A percentile compares a stretch with the other conserved stretches of the same genome.
phyloP scores from a whole-genome alignment of 225 moss, liverwort and hornwort genomes.

The Takakia lepidozioides region DNA sequence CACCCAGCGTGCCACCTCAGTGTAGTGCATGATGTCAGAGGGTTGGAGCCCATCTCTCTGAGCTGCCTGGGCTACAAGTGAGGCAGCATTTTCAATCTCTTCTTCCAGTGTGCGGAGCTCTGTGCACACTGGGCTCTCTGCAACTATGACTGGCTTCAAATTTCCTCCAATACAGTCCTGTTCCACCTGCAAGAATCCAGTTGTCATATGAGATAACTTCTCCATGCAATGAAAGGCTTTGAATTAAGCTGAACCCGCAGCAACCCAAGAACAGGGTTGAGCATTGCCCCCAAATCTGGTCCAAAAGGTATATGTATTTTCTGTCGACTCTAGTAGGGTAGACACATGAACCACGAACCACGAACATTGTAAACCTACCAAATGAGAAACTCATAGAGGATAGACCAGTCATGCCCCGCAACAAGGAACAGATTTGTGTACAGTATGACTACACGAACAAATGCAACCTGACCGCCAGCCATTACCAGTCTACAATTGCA shows the following conservation, averaged over 20 bases:
- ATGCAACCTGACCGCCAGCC: no score
- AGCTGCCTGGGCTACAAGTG: constrained; percentile 20
- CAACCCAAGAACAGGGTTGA: neutral
- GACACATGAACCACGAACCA: no score
- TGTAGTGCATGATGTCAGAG: constrained; percentile 29
- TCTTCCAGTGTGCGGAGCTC: constrained; percentile 63
- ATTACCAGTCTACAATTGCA: no score
- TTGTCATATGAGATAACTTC: neutral
- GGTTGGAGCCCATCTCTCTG: constrained; percentile 15
- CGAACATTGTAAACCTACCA: no score
- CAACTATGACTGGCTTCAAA: constrained; percentile 60
- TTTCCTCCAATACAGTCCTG: constrained; percentile 38
- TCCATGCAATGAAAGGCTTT: neutral
- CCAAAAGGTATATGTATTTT: no score
- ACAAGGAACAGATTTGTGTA: no score
- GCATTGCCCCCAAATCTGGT: no score
- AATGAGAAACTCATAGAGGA: no score
- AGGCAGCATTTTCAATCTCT: constrained; percentile 31
- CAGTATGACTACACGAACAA: no score
- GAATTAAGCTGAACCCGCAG: neutral
- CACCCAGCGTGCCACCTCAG: constrained; percentile 21
- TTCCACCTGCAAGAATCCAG: constrained; percentile 42
- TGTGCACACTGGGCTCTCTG: constrained; percentile 50
- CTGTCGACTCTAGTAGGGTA: no score
- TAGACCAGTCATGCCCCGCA: no score